These are phyloP conservation scores for Sporisorium exsertum DNA, from an alignment of 1,284 basidiomycete species.

Conservation along the genomic window DNA sequence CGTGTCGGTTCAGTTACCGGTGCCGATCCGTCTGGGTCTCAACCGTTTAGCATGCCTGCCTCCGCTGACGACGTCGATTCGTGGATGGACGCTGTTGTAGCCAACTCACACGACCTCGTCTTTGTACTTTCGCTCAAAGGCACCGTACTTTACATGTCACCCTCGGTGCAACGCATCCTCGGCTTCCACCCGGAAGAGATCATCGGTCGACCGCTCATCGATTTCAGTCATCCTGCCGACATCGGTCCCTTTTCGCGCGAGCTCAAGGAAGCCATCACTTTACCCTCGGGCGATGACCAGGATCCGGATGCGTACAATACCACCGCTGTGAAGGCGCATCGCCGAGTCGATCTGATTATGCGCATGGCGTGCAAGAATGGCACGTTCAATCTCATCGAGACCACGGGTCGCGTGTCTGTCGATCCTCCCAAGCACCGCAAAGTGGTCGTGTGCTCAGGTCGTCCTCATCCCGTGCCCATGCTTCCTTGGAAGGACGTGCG, in stretches of 20 bases:
- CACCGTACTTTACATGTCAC: constrained; percentile 88
- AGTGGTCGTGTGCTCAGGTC: constrained; percentile 49
- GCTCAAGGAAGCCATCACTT: constrained; percentile 78
- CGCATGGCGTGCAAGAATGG: constrained; percentile 48
- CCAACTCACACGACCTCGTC: constrained; percentile 53
- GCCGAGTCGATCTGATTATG: constrained; percentile 49
- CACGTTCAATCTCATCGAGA: constrained; percentile 44
- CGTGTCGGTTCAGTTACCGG: constrained; percentile 4
- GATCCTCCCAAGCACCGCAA: constrained; percentile 55
- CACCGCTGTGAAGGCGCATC: constrained; percentile 33
- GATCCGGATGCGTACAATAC: constrained; percentile 25
- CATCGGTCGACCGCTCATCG: constrained; percentile 80
- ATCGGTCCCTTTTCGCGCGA: constrained; percentile 90
- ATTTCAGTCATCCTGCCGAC: constrained; percentile 86
- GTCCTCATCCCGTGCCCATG: constrained; percentile 51
- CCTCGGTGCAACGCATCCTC: constrained; percentile 57
- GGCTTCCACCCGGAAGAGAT: constrained; percentile 76
- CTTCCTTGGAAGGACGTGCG: constrained; percentile 51
- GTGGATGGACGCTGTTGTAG: constrained; percentile 39
- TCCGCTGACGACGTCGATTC: constrained; percentile 6
- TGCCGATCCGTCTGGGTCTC: background rate
- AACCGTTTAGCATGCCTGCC: background rate
- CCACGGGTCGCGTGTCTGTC: constrained; percentile 45
- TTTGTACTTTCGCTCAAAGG: constrained; percentile 87
- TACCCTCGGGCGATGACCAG: constrained; percentile 28